Evolutionary conservation across 1,139 yeast species (phyloP).

Genomic region (Sugiyamaella castrensis): DNA sequence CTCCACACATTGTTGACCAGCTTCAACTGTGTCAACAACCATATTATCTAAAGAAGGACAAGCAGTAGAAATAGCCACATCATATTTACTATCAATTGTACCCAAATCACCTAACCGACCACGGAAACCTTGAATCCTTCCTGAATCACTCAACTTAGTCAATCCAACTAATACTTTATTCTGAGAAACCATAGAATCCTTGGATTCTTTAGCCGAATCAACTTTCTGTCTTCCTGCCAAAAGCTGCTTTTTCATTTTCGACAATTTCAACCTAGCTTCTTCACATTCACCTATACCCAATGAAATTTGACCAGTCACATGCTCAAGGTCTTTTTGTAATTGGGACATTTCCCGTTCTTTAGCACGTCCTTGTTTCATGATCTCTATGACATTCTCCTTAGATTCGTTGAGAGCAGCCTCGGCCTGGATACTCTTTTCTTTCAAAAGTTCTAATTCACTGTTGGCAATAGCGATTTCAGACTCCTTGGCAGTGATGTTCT

Average conservation of each 20-base stretch:
- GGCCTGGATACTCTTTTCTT: slow-evolving; percentile 47
- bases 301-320: slow-evolving; percentile 51
- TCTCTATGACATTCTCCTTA: slow-evolving; percentile 46
- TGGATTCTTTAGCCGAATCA: slow-evolving; percentile 60
- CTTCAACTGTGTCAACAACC: slow-evolving; percentile 92
- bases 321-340: slow-evolving; percentile 46
- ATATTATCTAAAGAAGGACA: slow-evolving; percentile 88
- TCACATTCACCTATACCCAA: slow-evolving; percentile 59
- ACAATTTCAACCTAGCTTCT: slow-evolving; percentile 49
- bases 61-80: slow-evolving; percentile 92
- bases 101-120: slow-evolving; percentile 94
- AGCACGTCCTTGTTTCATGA: slow-evolving; percentile 52
- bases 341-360: slow-evolving; percentile 47
- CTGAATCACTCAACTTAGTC: slow-evolving; percentile 67
- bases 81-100: slow-evolving; percentile 79
- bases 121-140: slow-evolving; percentile 80
- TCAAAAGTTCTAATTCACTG: slow-evolving; percentile 61
- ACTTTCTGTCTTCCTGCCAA: slow-evolving; percentile 57
- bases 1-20: slow-evolving; percentile 89
- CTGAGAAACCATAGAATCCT: slow-evolving; percentile 60
- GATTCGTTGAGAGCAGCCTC: slow-evolving; percentile 49
- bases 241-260: slow-evolving; percentile 54
- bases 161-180: slow-evolving; percentile 72
- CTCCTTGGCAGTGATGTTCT: slow-evolving; percentile 60
- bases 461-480: slow-evolving; percentile 63